Percentiles rank a stretch among this genome's conserved stretches.
phyloP scores from a whole-genome alignment of 805 yeast species.

The Lachancea sp. region DNA sequence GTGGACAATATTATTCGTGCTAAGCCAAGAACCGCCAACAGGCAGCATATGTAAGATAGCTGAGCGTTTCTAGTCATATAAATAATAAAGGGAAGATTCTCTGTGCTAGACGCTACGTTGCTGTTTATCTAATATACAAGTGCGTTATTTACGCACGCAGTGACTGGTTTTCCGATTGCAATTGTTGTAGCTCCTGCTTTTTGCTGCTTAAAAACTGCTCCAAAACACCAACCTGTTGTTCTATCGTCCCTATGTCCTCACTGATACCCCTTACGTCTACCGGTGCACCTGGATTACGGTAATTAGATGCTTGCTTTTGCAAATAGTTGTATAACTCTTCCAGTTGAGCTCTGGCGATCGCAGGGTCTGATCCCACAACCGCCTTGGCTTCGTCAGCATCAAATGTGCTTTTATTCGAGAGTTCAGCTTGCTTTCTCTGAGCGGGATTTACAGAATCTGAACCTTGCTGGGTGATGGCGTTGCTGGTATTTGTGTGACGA shows the following conservation, averaged over 20 bases:
- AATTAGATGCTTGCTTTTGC: conserved; percentile 40
- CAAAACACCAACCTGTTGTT: conserved; percentile 66
- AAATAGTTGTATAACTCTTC: conserved; percentile 80
- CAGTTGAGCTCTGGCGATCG: conserved; percentile 51
- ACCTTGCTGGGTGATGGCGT: conserved; percentile 34
- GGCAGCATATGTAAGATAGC: conserved; percentile 40
- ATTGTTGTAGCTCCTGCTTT: conserved; percentile 49
- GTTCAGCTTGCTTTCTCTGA: conserved; percentile 68
- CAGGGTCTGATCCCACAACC: conserved; percentile 14
- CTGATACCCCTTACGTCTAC: conserved; percentile 45
- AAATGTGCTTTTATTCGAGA: conserved; percentile 60
- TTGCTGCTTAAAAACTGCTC: conserved; percentile 61
- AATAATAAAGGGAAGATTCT: background rate
- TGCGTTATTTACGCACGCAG: background rate
- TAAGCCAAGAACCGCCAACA: conserved; percentile 93
- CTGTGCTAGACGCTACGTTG: background rate
- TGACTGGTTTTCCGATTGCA: conserved; percentile 39
- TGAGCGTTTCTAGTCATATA: conserved; percentile 6
- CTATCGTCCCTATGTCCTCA: conserved; percentile 61
- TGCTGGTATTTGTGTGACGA: conserved; percentile 7
- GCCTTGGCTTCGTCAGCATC: conserved; percentile 26
- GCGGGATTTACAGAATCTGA: conserved; percentile 92
- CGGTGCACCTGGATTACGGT: conserved; percentile 8
- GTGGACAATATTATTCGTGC: conserved; percentile 97
- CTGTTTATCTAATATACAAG: too few species aligned